Evolutionary conservation across 768 basidiomycete species (phyloP).

Genomic region (Botryobasidium botryosum): DNA sequence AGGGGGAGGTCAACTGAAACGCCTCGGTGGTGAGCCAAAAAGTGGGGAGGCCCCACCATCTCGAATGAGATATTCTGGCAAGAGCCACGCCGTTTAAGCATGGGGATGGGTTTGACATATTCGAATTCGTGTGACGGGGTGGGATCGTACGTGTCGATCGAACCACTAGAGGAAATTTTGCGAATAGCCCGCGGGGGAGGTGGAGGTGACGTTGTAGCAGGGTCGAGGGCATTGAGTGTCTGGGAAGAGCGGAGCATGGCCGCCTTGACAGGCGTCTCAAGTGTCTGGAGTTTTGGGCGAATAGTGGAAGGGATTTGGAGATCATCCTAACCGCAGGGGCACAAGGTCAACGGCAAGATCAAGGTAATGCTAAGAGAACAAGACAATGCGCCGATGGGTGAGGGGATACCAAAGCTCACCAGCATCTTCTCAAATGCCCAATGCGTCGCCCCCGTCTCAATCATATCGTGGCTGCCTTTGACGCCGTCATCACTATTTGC

Average conservation of each 20-base stretch:
- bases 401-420: slow-evolving; percentile 27
- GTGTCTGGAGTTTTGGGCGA: slow-evolving; percentile 58
- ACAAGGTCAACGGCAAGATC: slow-evolving; percentile 3
- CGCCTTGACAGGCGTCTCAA: slow-evolving; percentile 76
- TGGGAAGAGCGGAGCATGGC: slow-evolving; percentile 83
- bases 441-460: slow-evolving; percentile 30
- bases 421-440: slow-evolving; percentile 68
- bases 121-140: slow-evolving; percentile 17
- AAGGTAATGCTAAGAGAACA: neutral
- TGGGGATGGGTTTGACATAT: slow-evolving; percentile 23
- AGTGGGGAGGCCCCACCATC: slow-evolving; percentile 33
- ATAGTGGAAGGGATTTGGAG: slow-evolving; percentile 70
- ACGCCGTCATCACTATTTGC: too few species aligned
- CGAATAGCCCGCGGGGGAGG: slow-evolving; percentile 39
- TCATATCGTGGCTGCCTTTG: too few species aligned
- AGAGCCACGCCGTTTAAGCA: too few species aligned
- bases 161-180: slow-evolving; percentile 57
- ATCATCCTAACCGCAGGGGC: slow-evolving; percentile 42
- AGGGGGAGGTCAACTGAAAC: too few species aligned
- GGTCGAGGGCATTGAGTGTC: slow-evolving; percentile 29
- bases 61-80: too few species aligned
- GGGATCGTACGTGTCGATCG: slow-evolving; percentile 29
- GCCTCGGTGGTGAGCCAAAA: too few species aligned
- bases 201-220: slow-evolving; percentile 15
- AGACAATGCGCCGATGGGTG: neutral